Evolutionary conservation across 176 grass and related monocot genomes (phyloP).

Genomic region (Rhipidocladum racemiflorum): DNA sequence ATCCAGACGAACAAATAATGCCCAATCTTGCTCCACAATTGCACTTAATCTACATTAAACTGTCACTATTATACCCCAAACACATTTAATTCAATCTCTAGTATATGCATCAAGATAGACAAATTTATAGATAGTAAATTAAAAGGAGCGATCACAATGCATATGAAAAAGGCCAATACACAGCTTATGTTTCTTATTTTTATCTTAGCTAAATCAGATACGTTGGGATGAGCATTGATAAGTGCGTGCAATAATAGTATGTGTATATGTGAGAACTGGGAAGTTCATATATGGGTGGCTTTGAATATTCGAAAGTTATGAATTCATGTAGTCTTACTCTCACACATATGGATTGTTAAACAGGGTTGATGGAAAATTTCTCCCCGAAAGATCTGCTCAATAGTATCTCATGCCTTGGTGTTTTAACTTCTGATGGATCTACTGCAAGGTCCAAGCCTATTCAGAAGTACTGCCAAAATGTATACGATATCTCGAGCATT

Average conservation of each 20-base stretch:
- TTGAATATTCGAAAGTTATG: neutral
- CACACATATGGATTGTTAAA: constrained; percentile 6
- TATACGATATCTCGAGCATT: constrained; percentile 47
- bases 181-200: constrained; percentile 5
- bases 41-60: neutral
- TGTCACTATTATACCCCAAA: neutral
- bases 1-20: neutral
- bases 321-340: neutral
- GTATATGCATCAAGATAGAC: neutral
- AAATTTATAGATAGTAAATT: neutral
- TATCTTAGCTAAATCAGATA: constrained; percentile 7
- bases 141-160: neutral
- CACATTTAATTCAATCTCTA: neutral
- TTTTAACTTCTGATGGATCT: constrained; percentile 45
- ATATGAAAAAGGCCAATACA: neutral
- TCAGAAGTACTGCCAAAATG: constrained; percentile 57
- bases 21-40: neutral
- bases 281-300: neutral
- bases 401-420: constrained; percentile 42
- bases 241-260: neutral
- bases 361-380: constrained; percentile 47
- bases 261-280: neutral
- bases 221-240: neutral
- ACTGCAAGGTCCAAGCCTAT: constrained; percentile 42
- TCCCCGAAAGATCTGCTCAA: constrained; percentile 36